Evolutionary conservation across 2,329 filamentous ascomycete species (phyloP).

Genomic region (Fusarium pseudonygamai): DNA sequence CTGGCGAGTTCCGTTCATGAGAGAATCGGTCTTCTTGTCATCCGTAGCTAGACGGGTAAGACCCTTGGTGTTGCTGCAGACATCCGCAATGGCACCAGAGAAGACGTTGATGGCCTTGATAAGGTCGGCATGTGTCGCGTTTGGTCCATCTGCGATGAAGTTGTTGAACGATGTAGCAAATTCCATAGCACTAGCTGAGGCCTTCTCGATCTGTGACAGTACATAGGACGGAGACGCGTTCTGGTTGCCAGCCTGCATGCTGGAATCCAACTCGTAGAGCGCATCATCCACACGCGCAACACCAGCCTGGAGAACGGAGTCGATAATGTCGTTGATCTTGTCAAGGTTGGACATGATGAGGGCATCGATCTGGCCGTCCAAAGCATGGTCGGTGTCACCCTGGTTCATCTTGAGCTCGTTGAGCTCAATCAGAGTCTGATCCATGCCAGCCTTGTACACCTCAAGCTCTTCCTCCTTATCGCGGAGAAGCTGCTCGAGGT

Average conservation of each 20-base stretch:
- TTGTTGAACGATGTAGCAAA: slow-evolving; percentile 99
- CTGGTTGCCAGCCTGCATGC: slow-evolving; percentile 98
- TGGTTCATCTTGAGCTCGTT: slow-evolving; percentile 84
- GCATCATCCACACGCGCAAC: slow-evolving; percentile 96
- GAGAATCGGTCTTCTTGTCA: slow-evolving; percentile 90
- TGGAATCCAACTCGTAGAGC: slow-evolving; percentile 95
- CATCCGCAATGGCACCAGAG: slow-evolving; percentile 88
- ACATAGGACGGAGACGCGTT: slow-evolving; percentile 96
- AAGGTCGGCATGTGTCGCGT: slow-evolving; percentile 87
- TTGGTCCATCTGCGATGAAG: slow-evolving; percentile 96
- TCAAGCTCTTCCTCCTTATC: slow-evolving; percentile 99
- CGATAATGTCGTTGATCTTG: slow-evolving; percentile 97
- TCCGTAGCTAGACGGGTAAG: slow-evolving; percentile 91
- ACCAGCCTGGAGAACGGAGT: slow-evolving; percentile 92
- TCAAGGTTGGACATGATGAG: slow-evolving; percentile 85
- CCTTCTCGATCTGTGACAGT: slow-evolving; percentile 96
- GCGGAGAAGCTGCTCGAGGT: slow-evolving; percentile 84
- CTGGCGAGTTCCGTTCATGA: slow-evolving; percentile 83
- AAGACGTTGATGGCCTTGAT: slow-evolving; percentile 94
- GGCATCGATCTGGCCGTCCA: slow-evolving; percentile 91
- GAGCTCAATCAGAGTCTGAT: slow-evolving; percentile 91
- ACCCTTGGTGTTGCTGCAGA: slow-evolving; percentile 96
- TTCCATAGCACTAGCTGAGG: slow-evolving; percentile 91
- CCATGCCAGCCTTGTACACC: slow-evolving; percentile 98
- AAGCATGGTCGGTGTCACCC: slow-evolving; percentile 78